A percentile compares a stretch with the other conserved stretches of the same genome.
Evolutionary conservation across 139 green algal genomes (phyloP).

Genomic region (Yamagishiella unicocca): DNA sequence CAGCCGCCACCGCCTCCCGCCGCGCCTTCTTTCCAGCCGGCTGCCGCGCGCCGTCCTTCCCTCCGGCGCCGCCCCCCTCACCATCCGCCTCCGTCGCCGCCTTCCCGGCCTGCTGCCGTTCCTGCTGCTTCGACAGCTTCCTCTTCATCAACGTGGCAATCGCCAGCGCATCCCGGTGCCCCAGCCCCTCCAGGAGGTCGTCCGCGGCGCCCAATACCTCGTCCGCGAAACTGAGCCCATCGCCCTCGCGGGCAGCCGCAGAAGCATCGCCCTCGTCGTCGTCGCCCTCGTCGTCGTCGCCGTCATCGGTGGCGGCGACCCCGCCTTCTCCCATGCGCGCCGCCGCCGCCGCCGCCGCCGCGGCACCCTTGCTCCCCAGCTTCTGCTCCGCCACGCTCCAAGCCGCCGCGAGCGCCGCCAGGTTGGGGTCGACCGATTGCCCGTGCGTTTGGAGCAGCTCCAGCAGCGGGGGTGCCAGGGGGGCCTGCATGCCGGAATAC

Average conservation of each 20-base stretch:
- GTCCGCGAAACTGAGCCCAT: background rate
- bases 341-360: background rate
- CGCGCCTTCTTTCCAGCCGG: background rate
- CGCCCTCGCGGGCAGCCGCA: background rate
- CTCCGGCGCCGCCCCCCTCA: too few species aligned
- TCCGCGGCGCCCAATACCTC: constrained; percentile 32
- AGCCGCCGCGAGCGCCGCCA: constrained; percentile 78
- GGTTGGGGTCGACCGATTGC: constrained; percentile 87
- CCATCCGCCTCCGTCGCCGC: too few species aligned
- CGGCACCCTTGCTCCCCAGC: constrained; percentile 44
- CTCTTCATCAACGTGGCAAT: background rate
- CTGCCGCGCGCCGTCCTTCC: too few species aligned
- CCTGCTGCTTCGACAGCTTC: constrained; percentile 17
- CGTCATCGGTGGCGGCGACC: background rate
- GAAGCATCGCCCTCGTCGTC: constrained; percentile 1
- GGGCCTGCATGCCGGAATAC: too few species aligned
- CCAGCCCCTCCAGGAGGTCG: constrained; percentile 60
- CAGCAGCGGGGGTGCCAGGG: constrained; percentile 75
- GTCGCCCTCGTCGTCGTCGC: constrained; percentile 11
- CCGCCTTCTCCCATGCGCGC: background rate
- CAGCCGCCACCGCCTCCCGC: background rate
- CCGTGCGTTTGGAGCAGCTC: constrained; percentile 75
- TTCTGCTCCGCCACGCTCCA: constrained; percentile 63
- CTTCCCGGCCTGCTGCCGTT: background rate
- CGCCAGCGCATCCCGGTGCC: background rate